Evolutionary conservation across 169 alveolate genomes (phyloP).

Genomic region (Babesia sp.): DNA sequence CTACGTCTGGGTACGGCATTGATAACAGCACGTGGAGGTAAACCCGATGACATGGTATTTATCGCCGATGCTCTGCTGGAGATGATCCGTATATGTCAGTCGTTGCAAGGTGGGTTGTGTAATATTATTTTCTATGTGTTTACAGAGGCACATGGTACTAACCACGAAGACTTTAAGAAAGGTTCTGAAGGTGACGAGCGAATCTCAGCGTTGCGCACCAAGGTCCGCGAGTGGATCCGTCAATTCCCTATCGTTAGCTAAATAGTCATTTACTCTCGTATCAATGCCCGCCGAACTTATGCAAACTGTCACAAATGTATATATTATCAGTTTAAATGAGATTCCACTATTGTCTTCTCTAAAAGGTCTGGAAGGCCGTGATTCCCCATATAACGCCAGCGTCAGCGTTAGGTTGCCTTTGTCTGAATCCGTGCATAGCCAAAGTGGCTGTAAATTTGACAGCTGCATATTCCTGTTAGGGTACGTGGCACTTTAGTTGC

Average conservation of each 20-base stretch:
- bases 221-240: constrained; percentile 67
- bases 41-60: constrained; percentile 82
- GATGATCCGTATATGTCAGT: constrained; percentile 64
- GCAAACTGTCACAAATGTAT: too few relatives aligned
- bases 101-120: constrained; percentile 50
- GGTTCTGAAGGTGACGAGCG: constrained; percentile 55
- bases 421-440: neutral
- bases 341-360: too few relatives aligned
- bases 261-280: neutral
- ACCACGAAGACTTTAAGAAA: constrained; percentile 66
- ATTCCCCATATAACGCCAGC: constrained; percentile 6
- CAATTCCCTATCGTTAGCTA: constrained; percentile 55
- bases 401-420: neutral
- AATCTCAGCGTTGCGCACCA: constrained; percentile 51
- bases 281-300: too few relatives aligned
- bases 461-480: neutral
- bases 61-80: constrained; percentile 74
- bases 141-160: constrained; percentile 63
- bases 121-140: too few relatives aligned
- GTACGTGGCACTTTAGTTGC: neutral
- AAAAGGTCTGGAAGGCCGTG: too few relatives aligned
- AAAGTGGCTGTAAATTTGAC: neutral
- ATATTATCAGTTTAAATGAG: too few relatives aligned
- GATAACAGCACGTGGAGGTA: constrained; percentile 90
- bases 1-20: constrained; percentile 94